These are phyloP conservation scores for Blastocystis sp. DNA, from an alignment of 352 stramenopile genomes.

Conservation along the genomic window DNA sequence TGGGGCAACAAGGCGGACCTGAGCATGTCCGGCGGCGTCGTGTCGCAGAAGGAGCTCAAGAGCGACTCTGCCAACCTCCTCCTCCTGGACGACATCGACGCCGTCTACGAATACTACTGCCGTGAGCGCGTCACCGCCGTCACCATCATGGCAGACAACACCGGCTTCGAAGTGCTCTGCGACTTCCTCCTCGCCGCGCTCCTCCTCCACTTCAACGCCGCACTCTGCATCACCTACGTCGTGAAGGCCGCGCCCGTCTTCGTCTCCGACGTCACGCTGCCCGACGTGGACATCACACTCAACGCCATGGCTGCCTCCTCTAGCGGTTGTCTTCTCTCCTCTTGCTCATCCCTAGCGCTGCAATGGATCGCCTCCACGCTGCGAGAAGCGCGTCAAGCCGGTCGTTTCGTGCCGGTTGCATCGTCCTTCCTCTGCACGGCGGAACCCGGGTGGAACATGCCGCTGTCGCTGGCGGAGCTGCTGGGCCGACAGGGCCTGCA, in stretches of 20 bases:
- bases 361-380: not conserved
- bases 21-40: conserved; percentile 57
- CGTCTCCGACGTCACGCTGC: conserved; percentile 78
- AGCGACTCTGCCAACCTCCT: not conserved
- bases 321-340: not conserved
- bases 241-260: conserved; percentile 80
- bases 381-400: not conserved
- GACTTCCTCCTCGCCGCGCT: conserved; percentile 46
- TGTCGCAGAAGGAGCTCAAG: not conserved
- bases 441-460: conserved; percentile 45
- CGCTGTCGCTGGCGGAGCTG: not conserved
- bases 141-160: conserved; percentile 51
- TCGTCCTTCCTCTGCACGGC: conserved; percentile 41
- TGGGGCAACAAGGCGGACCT: conserved; percentile 70
- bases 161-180: conserved; percentile 45
- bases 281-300: conserved; percentile 77
- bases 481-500: conserved; percentile 74
- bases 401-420: not conserved
- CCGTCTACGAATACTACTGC: not conserved
- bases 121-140: not conserved
- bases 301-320: not conserved
- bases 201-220: not conserved
- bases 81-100: conserved; percentile 15
- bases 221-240: conserved; percentile 76
- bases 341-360: not conserved